Evolutionary conservation across 2,329 filamentous ascomycete species (phyloP), one percentile per base, ranked within the genome.

Genomic region (Colletotrichum lini): DNA sequence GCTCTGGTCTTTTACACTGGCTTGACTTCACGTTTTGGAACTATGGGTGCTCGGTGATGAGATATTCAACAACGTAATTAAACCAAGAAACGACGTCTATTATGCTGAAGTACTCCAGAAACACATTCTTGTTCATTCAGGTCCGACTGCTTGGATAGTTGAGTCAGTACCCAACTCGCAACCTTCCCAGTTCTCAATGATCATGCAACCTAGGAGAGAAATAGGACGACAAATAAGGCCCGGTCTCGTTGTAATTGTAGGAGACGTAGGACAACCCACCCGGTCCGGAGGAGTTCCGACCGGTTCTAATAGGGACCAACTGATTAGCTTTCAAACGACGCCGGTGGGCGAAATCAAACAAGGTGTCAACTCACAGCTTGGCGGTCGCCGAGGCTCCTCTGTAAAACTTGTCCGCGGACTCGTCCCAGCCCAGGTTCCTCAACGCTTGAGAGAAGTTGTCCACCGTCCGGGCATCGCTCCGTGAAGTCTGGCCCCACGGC

Each of bases 181-280:
- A 4, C 13, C 13, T 16, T n/a, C 16, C 5, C 1, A 35, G 4
- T 18, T 2, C 1, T 54, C 16, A 65, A 10, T 42, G 40, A n/a
- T 44, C 47, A n/a, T 67, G 67, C 2, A 56, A 42, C 35, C n/a
- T 42, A 2, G 67, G 63, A 10, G 67, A 67, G 35, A 70, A 70
- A 30, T 67, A 70, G 4, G 56, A 70, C 21, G 67, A 67, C 63
- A 70, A 60, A n/a, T 70, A 70, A 23, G 57, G 63, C n/a, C 67
- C 62, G 16, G 40, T 67, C 13, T 44, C 40, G 8, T 65, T 52
- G 10, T 70, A 67, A 30, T 57, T 61, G 42, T 70, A 61, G 1
- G 63, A 70, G 8, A 70, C 67, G 2, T 67, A 70, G 13, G 49
- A 56, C 3, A 67, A 9, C 9, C 67, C 67, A 13, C 67, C 67